Evolutionary conservation across 106 monocot genomes (phyloP), one percentile per base, ranked within the genome.

Genomic region (Dioscorea zingiberensis): DNA sequence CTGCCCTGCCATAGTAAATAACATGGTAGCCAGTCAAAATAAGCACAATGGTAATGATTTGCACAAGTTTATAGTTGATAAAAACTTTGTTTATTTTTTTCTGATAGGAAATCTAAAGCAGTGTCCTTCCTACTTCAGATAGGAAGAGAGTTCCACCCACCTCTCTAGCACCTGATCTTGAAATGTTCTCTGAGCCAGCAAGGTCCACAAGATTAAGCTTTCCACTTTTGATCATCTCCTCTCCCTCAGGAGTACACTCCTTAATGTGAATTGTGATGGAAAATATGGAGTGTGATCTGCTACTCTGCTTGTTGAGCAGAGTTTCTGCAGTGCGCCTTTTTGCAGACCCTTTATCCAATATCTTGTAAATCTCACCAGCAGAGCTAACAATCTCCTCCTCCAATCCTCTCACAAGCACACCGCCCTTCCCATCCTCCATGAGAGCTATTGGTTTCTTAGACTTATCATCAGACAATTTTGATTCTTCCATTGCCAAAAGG

Each of bases 121-220:
- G 38, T 6, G 38, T 38, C 15, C 32, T 71, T 81, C 25, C 75
- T 10, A 38, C 38, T 38, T 38, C 38, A 38, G 10, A 38, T 38
- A 38, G 38, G 10, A 38, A 8, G 4, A 30, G 38, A 38, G 38
- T 8, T 38, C 38, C 38, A 38, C 38, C 38, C 3, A 94, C 94
- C 56, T 94, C 94, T 75, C 73, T 71, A 59, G 94, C 87, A 59
- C 94, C 94, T 2, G 94, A 94, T 58, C 85, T 66, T 46, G 82
- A 83, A 68, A 94, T 77, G 47, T 94, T 90, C 69, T 87, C 90
- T 10, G 90, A 90, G 28, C 94, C 94, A 60, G 90, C 94, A 79
- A 94, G 87, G 69, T 94, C 94, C 44, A 94, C 94, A 49, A 94
- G 90, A 85, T 94, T 94, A 54, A 94, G 87, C 70, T 94, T 94